phyloP scores from a whole-genome alignment of 352 stramenopile species.

The Hyaloperonospora brassicae region DNA sequence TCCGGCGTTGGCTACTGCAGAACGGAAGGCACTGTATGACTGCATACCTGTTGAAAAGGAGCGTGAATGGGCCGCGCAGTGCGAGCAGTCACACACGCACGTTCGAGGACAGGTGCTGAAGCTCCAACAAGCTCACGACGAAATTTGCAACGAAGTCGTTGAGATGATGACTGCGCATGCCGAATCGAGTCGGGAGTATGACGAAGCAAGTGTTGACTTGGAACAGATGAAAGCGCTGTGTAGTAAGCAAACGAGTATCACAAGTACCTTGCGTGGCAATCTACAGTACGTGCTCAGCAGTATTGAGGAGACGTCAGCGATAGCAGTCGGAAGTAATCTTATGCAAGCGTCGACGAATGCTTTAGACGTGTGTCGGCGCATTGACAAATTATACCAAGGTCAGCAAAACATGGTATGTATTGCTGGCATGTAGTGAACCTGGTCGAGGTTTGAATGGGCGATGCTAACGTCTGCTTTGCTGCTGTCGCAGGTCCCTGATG shows the following conservation, averaged over 20 bases:
- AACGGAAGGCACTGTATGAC: conserved; percentile 66
- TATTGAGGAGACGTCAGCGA: conserved; percentile 55
- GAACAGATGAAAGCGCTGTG: conserved; percentile 45
- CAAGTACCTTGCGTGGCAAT: conserved; percentile 52
- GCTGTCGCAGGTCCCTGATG: conserved; percentile 43
- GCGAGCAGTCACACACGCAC: conserved; percentile 66
- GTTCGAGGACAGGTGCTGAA: conserved; percentile 53
- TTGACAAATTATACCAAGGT: conserved; percentile 69
- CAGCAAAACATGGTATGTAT: conserved; percentile 56
- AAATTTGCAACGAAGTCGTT: conserved; percentile 56
- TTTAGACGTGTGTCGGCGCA: conserved; percentile 73
- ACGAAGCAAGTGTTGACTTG: conserved; percentile 38
- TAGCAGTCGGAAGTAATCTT: conserved; percentile 44
- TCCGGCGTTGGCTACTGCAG: conserved; percentile 42
- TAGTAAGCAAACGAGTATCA: conserved; percentile 46
- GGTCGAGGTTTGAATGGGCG: neutral
- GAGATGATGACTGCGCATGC: conserved; percentile 40
- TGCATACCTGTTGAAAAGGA: conserved; percentile 79
- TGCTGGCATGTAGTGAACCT: neutral
- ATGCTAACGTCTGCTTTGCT: conserved; percentile 9
- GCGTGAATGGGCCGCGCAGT: conserved; percentile 68
- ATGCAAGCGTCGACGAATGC: conserved; percentile 75
- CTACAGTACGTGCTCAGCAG: conserved; percentile 55
- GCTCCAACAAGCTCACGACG: conserved; percentile 58
- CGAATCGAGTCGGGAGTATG: conserved; percentile 34